Percentiles rank a stretch among this genome's conserved stretches.
These are phyloP conservation scores for Globisporangium lucens DNA, from an alignment of 352 stramenopile genomes.

Conservation along the genomic window DNA sequence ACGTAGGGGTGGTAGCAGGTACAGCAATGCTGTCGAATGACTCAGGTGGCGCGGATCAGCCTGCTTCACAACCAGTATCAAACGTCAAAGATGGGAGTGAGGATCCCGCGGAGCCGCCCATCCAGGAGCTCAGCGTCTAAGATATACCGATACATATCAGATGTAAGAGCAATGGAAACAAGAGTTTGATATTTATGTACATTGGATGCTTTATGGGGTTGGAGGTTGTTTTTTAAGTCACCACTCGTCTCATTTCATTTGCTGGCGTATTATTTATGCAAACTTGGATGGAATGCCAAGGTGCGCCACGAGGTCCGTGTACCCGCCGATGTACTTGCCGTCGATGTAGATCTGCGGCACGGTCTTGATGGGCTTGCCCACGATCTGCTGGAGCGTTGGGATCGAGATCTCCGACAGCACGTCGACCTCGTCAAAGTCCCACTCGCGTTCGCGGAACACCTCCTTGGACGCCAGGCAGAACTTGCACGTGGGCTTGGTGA, in stretches of 20 bases:
- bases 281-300: constrained; percentile 64
- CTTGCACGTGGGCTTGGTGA: constrained; percentile 78
- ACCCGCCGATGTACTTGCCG: constrained; percentile 75
- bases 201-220: neutral
- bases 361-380: constrained; percentile 55
- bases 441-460: constrained; percentile 47
- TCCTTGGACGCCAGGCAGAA: constrained; percentile 69
- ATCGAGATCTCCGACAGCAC: constrained; percentile 58
- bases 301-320: constrained; percentile 66
- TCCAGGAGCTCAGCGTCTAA: constrained; percentile 1
- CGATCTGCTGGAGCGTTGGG: constrained; percentile 49
- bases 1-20: neutral
- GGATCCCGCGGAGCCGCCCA: neutral
- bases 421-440: constrained; percentile 64
- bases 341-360: constrained; percentile 82
- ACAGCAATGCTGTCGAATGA: neutral
- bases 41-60: neutral
- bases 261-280: constrained; percentile 18
- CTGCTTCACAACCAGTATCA: neutral
- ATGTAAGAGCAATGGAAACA: neutral
- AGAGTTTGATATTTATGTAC: constrained; percentile 3
- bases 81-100: constrained; percentile 2
- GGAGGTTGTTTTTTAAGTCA: neutral
- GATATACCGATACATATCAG: neutral
- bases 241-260: neutral